Conservation (phyloP, 2,329 filamentous ascomycete genomes). For the Aaosphaeria pasadenensis region DNA sequence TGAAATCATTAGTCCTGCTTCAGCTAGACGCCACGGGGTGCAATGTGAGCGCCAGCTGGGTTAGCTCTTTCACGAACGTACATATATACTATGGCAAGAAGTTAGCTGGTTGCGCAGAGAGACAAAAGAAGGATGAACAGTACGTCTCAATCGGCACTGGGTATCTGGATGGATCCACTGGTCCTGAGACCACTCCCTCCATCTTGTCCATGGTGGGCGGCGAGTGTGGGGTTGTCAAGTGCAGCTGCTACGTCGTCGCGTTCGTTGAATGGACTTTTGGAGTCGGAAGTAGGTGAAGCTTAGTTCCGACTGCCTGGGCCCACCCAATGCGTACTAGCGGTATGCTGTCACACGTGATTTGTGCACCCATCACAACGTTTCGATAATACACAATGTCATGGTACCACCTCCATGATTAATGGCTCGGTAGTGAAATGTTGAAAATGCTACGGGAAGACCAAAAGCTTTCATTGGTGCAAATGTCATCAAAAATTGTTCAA, state of each 20-base stretch:
- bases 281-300: too few relatives aligned
- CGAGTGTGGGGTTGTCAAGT: neutral
- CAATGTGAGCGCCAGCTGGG: slow-evolving; percentile 1
- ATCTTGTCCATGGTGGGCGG: slow-evolving; percentile 31
- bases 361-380: too few relatives aligned
- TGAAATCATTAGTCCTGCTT: slow-evolving; percentile 2
- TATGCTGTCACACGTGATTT: too few relatives aligned
- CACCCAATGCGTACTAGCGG: too few relatives aligned
- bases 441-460: too few relatives aligned
- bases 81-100: slow-evolving; percentile 30
- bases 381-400: too few relatives aligned
- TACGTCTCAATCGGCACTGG: slow-evolving; percentile 37
- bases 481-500: too few relatives aligned
- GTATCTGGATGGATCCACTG: slow-evolving; percentile 29
- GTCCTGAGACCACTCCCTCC: slow-evolving; percentile 27
- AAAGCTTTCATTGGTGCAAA: too few relatives aligned
- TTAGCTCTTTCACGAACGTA: slow-evolving; percentile 15
- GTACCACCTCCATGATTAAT: too few relatives aligned
- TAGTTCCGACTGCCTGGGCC: too few relatives aligned
- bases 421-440: too few relatives aligned
- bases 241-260: neutral
- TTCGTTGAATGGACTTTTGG: too few relatives aligned
- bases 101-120: slow-evolving; percentile 20
- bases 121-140: slow-evolving; percentile 6
- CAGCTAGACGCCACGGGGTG: slow-evolving; percentile 1